These are phyloP conservation scores for Leccinum truebloodii DNA, from an alignment of 768 basidiomycete genomes.

Conservation along the genomic window DNA sequence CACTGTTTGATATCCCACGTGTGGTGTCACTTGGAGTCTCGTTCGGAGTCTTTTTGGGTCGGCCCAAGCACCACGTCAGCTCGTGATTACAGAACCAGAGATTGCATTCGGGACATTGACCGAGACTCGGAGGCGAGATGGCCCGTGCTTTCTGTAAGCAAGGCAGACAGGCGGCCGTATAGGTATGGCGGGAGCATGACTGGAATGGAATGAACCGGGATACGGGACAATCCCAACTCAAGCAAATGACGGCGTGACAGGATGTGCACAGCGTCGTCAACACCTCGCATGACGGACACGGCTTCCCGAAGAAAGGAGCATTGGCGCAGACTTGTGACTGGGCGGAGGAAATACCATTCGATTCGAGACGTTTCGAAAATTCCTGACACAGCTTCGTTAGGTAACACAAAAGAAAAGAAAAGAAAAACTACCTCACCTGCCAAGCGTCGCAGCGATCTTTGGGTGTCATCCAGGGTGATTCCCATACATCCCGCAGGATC, in stretches of 20 bases:
- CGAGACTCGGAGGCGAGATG: conserved; percentile 6
- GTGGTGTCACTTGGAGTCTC: not conserved
- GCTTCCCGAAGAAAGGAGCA: not conserved
- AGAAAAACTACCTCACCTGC: not conserved
- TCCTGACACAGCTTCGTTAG: conserved; percentile 9
- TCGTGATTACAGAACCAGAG: conserved; percentile 24
- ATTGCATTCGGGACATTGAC: conserved; percentile 23
- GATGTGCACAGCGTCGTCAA: conserved; percentile 11
- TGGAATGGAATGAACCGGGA: conserved; percentile 19
- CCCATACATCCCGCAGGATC: too few relatives aligned
- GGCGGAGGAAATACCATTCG: conserved; percentile 3
- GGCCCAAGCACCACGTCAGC: conserved; percentile 26
- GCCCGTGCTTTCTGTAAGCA: conserved; percentile 9
- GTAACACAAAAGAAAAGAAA: not conserved
- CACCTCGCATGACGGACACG: conserved; percentile 16
- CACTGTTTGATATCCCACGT: not conserved
- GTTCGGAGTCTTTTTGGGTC: conserved; percentile 10
- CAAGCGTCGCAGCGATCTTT: not conserved
- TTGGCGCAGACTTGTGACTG: not conserved
- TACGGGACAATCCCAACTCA: conserved; percentile 16
- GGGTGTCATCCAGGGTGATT: too few relatives aligned
- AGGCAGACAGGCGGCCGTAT: conserved; percentile 5
- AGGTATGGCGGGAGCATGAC: conserved; percentile 10
- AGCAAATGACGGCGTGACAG: conserved; percentile 19
- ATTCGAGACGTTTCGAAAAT: conserved; percentile 18